Evolutionary conservation across 2,329 filamentous ascomycete species (phyloP).

Genomic region (Diaporthe eres): DNA sequence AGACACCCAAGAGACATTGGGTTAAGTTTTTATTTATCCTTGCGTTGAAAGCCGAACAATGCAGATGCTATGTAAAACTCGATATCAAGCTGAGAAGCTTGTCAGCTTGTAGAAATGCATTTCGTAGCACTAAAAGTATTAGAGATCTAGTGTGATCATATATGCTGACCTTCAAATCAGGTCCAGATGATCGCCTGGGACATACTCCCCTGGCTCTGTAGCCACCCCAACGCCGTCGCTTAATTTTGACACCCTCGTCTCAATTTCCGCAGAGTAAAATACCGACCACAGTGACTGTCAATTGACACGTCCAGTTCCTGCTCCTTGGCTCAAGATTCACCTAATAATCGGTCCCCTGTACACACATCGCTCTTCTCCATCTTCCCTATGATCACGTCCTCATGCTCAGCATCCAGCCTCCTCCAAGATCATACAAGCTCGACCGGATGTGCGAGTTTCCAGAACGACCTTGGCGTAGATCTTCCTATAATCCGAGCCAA

Average conservation of each 20-base stretch:
- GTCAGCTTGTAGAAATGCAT: neutral
- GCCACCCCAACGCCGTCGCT: slow-evolving; percentile 23
- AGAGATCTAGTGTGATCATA: neutral
- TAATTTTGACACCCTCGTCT: neutral
- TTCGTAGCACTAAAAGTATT: neutral
- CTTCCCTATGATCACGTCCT: neutral
- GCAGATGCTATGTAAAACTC: neutral
- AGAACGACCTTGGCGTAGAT: slow-evolving; percentile 36
- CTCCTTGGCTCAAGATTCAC: neutral
- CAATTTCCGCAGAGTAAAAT: neutral
- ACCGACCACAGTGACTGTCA: too few relatives aligned
- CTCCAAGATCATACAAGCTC: slow-evolving; percentile 19
- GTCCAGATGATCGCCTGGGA: neutral
- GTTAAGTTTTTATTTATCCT: too few relatives aligned
- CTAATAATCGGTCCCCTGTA: neutral
- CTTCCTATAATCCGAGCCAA: neutral
- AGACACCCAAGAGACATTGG: too few relatives aligned
- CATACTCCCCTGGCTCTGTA: neutral
- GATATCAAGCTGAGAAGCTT: neutral
- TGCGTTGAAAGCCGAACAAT: neutral
- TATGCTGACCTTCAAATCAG: neutral
- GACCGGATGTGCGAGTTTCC: slow-evolving; percentile 32
- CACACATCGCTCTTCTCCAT: neutral
- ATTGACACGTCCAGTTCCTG: neutral
- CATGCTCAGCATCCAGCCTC: neutral